Base-by-base conservation (phyloP, 257 asterid genomes). In the Solanum pennellii region DNA sequence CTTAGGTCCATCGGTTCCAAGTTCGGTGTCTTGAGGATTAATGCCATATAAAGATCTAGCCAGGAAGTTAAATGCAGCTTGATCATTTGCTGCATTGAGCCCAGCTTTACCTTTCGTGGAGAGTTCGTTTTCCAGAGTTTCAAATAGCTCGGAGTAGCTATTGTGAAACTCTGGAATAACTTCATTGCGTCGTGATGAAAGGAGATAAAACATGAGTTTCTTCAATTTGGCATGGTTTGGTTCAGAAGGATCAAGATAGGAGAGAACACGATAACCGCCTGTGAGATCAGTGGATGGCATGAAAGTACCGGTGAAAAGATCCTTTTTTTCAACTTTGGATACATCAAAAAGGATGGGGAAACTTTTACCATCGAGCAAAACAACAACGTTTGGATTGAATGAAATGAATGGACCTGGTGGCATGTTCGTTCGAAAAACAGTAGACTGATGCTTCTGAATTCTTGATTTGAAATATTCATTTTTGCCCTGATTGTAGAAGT, bases 331-430 rank as follows among this genome's bases (percentile, higher is more conserved):
- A 83, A 96, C 98, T 42, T 91, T 94, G 2, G 90, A 92, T 25
- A 88, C 89, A 93, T 95, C 97, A 88, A 96, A 96, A 2, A 96
- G 94, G 37, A 86, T 29, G 7, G 98, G 98, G 18, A 95, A 96
- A 39, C 97, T 95, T 86, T 94, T 96, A 2, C 96, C 99, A 91
- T 96, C 99, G 86, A 94, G 97, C 45, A 96, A 80, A 5, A 91
- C 97, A 86, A 95, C 89, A 91, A 96, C 99, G 89, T 94, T 96
- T 0, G 98, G 91, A 87, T 89, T 82, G 89, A 74, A 89, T 9
- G 99, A 92, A 66, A 96, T 93, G 87, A 93, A 87, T 0, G 98
- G 98, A 3, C 98, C 99, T 9, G 99, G 99, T 29, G 99, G 99
- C 99, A 96, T 96, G 88, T 96, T 96, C 15, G 95, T 89, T 18